phyloP scores from a whole-genome alignment of 495 filamentous ascomycete genomes.

The Neurospora sp. region DNA sequence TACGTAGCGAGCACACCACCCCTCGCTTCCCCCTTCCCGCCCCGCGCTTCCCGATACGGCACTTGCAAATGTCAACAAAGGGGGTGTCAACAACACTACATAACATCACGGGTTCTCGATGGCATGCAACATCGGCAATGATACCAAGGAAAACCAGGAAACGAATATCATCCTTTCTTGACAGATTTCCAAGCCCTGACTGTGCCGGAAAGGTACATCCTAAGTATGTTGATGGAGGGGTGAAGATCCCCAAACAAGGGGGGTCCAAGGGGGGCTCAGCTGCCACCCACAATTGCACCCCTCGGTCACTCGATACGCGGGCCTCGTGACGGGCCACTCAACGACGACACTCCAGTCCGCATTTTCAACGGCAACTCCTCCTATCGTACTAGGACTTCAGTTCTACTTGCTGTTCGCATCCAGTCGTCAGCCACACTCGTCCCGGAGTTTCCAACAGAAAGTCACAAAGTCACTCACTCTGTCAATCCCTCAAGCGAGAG shows the following conservation, averaged over 20 bases:
- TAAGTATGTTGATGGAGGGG: background rate
- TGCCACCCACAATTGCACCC: conserved; percentile 9
- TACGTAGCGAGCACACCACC: background rate
- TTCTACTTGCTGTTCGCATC: background rate
- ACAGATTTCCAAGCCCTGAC: background rate
- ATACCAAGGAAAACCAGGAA: background rate
- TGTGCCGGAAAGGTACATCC: background rate
- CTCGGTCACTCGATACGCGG: conserved; percentile 11
- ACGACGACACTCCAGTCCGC: background rate
- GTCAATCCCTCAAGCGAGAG: background rate
- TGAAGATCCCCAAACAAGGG: background rate
- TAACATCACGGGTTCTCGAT: background rate
- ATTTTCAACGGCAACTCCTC: background rate
- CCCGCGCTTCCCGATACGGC: background rate
- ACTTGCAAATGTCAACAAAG: background rate
- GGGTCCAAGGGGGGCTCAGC: conserved; percentile 14
- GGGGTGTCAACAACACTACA: background rate
- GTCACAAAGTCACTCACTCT: background rate
- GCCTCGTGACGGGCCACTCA: conserved; percentile 13
- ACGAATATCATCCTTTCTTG: background rate
- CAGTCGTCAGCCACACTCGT: background rate
- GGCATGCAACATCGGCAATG: background rate
- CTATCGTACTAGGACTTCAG: background rate
- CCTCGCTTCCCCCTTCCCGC: background rate
- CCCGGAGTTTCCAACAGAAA: background rate